Evolutionary conservation across 805 yeast species (phyloP).

Genomic region (Suhomyces xylopsoci): DNA sequence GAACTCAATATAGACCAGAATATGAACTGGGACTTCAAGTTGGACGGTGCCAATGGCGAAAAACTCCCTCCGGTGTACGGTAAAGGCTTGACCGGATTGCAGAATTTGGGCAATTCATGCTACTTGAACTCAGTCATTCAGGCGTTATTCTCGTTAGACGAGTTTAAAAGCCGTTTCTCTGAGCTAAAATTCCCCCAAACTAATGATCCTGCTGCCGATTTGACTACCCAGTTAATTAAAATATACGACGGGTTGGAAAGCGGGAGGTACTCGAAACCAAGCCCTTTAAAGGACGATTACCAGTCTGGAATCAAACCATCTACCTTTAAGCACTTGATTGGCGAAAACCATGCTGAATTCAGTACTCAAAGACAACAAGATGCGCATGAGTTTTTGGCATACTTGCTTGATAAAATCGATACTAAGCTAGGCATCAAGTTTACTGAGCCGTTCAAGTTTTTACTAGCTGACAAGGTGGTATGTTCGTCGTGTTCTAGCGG

Average conservation of each 20-base stretch:
- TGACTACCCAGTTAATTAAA: constrained; percentile 75
- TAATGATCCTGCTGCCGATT: constrained; percentile 57
- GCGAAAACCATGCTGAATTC: constrained; percentile 78
- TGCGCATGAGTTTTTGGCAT: constrained; percentile 83
- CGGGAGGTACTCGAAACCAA: constrained; percentile 69
- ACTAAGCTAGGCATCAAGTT: constrained; percentile 42
- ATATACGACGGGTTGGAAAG: constrained; percentile 74
- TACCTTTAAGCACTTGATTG: constrained; percentile 72
- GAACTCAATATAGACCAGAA: constrained; percentile 94
- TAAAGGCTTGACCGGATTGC: constrained; percentile 74
- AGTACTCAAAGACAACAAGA: constrained; percentile 90
- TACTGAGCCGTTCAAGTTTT: constrained; percentile 59
- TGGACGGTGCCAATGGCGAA: constrained; percentile 70
- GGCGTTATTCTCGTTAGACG: constrained; percentile 50
- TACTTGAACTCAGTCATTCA: constrained; percentile 83
- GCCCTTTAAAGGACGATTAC: constrained; percentile 44
- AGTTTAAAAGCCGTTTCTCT: constrained; percentile 40
- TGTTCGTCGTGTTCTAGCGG: constrained; percentile 60
- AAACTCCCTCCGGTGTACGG: constrained; percentile 68
- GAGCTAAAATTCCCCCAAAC: constrained; percentile 26
- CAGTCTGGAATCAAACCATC: constrained; percentile 78
- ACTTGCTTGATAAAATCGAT: constrained; percentile 63
- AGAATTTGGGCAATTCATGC: constrained; percentile 91
- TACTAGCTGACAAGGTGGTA: constrained; percentile 59
- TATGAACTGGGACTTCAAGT: constrained; percentile 85